A percentile compares a stretch with the other conserved stretches of the same genome.
Conservation (phyloP, 208 protist genomes). For the Naegleria lovaniensis region DNA sequence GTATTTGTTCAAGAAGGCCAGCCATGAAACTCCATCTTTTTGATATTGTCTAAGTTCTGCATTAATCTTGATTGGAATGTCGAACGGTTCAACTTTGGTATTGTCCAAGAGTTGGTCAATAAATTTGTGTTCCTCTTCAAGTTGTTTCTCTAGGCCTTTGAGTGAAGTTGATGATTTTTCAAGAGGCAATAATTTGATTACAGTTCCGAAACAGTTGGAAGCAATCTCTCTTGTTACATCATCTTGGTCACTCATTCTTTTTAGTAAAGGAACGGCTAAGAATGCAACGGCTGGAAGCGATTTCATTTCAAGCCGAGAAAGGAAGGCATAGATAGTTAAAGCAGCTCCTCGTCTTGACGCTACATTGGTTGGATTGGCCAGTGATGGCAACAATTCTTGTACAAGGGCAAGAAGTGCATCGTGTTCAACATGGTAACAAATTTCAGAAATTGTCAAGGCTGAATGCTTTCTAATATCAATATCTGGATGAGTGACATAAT, state of each 20-base stretch:
- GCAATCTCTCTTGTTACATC: constrained; percentile 42
- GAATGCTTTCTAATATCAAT: not conserved
- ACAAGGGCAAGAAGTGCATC: not conserved
- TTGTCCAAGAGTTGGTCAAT: constrained; percentile 60
- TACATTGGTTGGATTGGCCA: not conserved
- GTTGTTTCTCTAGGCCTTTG: constrained; percentile 32
- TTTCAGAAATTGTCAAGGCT: not conserved
- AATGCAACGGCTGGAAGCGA: constrained; percentile 58
- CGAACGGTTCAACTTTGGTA: constrained; percentile 43
- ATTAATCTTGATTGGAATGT: constrained; percentile 52
- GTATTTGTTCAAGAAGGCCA: constrained; percentile 67
- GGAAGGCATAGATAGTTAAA: constrained; percentile 38
- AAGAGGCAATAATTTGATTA: constrained; percentile 64
- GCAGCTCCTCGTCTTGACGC: constrained; percentile 21
- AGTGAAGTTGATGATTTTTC: constrained; percentile 44
- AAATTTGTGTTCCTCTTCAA: constrained; percentile 47
- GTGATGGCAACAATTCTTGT: not conserved
- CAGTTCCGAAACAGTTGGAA: constrained; percentile 54
- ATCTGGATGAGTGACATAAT: not conserved
- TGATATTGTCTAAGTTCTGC: constrained; percentile 69
- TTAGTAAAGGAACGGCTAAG: constrained; percentile 51
- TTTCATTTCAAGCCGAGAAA: constrained; percentile 43
- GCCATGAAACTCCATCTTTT: constrained; percentile 74
- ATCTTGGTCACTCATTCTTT: constrained; percentile 56
- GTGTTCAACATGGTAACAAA: not conserved